phyloP scores from a whole-genome alignment of 2,329 filamentous ascomycete species.

The Pseudogymnoascus sp. region DNA sequence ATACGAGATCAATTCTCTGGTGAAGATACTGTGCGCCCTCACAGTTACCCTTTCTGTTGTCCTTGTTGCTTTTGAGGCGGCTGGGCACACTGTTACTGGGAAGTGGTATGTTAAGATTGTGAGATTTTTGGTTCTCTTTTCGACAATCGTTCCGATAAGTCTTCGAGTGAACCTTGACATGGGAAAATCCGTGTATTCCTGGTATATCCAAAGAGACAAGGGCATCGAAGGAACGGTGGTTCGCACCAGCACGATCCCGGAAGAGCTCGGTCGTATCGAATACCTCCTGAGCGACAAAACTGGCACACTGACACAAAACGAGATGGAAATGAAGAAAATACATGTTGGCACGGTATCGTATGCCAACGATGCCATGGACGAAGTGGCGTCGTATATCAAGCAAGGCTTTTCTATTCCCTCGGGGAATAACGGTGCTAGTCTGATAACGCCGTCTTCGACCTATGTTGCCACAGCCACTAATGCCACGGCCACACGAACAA shows the following conservation, averaged over 20 bases:
- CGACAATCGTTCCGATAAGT: slow-evolving; percentile 97
- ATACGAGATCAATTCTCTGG: slow-evolving; percentile 93
- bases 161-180: slow-evolving; percentile 93
- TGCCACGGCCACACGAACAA: slow-evolving; percentile 65
- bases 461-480: slow-evolving; percentile 52
- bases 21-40: slow-evolving; percentile 87
- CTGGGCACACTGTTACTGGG: slow-evolving; percentile 56
- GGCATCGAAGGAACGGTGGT: slow-evolving; percentile 90
- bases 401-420: slow-evolving; percentile 65
- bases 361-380: slow-evolving; percentile 97
- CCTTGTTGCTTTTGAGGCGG: slow-evolving; percentile 80
- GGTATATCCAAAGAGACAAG: slow-evolving; percentile 85
- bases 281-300: slow-evolving; percentile 97
- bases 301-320: slow-evolving; percentile 94
- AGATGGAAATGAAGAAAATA: slow-evolving; percentile 98
- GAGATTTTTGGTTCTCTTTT: slow-evolving; percentile 96
- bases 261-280: slow-evolving; percentile 91
- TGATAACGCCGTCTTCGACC: slow-evolving; percentile 71
- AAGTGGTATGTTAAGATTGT: slow-evolving; percentile 96
- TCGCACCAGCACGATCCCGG: slow-evolving; percentile 92
- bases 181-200: slow-evolving; percentile 93
- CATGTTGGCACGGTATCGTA: slow-evolving; percentile 98
- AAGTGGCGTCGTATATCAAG: slow-evolving; percentile 76
- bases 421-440: slow-evolving; percentile 36
- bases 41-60: slow-evolving; percentile 81